Evolutionary conservation across 2,329 filamentous ascomycete genomes (phyloP).

Genomic region (Aspergillus proliferans): DNA sequence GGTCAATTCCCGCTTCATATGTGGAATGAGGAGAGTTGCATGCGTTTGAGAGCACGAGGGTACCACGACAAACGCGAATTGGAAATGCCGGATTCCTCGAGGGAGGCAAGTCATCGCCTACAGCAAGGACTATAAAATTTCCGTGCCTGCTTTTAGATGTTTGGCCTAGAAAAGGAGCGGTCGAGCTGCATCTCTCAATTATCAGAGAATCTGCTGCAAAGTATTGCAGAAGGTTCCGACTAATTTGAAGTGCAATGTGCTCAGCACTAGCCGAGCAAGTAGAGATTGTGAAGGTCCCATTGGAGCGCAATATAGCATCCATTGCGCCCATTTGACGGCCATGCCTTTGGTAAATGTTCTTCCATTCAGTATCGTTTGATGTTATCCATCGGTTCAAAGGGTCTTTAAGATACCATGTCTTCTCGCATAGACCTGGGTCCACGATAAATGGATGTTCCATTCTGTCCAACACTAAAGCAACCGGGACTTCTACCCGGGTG

Average conservation of each 20-base stretch:
- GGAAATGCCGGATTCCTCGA: slow-evolving; percentile 17
- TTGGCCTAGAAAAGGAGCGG: neutral
- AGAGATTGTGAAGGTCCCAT: slow-evolving; percentile 40
- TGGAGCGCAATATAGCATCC: slow-evolving; percentile 48
- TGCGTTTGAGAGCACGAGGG: slow-evolving; percentile 8
- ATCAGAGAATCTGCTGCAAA: slow-evolving; percentile 49
- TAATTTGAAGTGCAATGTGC: slow-evolving; percentile 47
- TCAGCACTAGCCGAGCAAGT: slow-evolving; percentile 19
- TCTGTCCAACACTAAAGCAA: slow-evolving; percentile 14
- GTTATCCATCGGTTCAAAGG: slow-evolving; percentile 14
- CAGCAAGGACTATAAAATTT: slow-evolving; percentile 40
- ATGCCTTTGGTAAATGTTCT: slow-evolving; percentile 27
- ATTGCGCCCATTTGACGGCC: slow-evolving; percentile 48
- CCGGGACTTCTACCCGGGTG: slow-evolving; percentile 6
- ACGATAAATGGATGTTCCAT: slow-evolving; percentile 10
- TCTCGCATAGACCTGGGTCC: slow-evolving; percentile 1
- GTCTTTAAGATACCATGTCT: slow-evolving; percentile 21
- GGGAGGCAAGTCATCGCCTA: slow-evolving; percentile 16
- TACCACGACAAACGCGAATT: slow-evolving; percentile 16
- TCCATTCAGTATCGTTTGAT: slow-evolving; percentile 18
- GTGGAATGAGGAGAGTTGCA: neutral
- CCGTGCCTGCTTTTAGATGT: slow-evolving; percentile 19
- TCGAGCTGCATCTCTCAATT: slow-evolving; percentile 14
- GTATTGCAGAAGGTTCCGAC: slow-evolving; percentile 54
- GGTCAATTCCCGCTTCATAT: slow-evolving; percentile 3